Conservation (phyloP, 306 rosid species). For the Trifolium fragiferum region DNA sequence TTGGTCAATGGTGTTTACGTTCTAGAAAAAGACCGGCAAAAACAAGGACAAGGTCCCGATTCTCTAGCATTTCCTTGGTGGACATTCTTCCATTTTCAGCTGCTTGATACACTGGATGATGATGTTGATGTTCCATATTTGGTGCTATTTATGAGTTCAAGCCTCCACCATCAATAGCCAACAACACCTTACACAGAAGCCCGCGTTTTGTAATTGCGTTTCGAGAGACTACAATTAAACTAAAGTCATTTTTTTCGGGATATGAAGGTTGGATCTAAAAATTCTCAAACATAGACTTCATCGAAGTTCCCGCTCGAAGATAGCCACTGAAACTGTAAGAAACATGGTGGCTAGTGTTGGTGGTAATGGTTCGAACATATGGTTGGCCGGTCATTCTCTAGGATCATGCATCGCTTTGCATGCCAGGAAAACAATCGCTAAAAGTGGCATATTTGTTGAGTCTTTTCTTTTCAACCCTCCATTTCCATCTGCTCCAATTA, state of each 20-base stretch:
- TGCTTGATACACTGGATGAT: slow-evolving; percentile 65
- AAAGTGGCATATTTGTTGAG: slow-evolving; percentile 55
- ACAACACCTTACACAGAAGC: slow-evolving; percentile 54
- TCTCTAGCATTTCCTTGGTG: slow-evolving; percentile 91
- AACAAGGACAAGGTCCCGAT: slow-evolving; percentile 56
- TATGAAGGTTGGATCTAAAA: slow-evolving; percentile 65
- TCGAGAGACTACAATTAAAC: slow-evolving; percentile 73
- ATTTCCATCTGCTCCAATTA: slow-evolving; percentile 77
- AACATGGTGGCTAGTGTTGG: slow-evolving; percentile 73
- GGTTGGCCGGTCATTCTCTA: slow-evolving; percentile 91
- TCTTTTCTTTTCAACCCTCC: slow-evolving; percentile 92
- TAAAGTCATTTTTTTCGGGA: slow-evolving; percentile 66
- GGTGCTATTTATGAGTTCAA: slow-evolving; percentile 81
- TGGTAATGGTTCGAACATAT: slow-evolving; percentile 55
- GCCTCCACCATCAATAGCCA: slow-evolving; percentile 54
- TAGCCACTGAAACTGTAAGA: slow-evolving; percentile 73
- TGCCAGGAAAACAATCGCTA: slow-evolving; percentile 79
- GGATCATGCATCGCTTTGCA: slow-evolving; percentile 92
- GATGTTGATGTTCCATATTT: slow-evolving; percentile 80
- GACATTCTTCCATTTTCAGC: slow-evolving; percentile 75
- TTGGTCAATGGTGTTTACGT: slow-evolving; percentile 89
- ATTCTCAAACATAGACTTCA: slow-evolving; percentile 69
- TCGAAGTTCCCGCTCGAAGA: slow-evolving; percentile 75
- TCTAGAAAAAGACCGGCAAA: slow-evolving; percentile 80
- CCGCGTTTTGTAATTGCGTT: slow-evolving; percentile 76